phyloP scores from a whole-genome alignment of 2,329 filamentous ascomycete genomes.

The Colletotrichum sp. region DNA sequence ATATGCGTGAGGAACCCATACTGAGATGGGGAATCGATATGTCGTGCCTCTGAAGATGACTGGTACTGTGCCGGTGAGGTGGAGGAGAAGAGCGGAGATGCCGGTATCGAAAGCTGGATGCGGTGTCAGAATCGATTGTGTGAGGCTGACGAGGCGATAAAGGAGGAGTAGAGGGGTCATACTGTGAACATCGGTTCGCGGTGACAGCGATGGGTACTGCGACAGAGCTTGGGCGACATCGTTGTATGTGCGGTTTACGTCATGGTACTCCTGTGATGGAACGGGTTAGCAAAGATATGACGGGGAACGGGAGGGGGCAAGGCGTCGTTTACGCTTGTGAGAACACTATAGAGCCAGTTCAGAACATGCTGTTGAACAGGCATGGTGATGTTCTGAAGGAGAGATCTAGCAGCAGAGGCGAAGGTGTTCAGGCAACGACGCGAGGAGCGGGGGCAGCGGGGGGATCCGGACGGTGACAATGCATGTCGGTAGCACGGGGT shows the following conservation, averaged over 20 bases:
- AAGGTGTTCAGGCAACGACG: background rate
- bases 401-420: background rate
- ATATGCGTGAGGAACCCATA: conserved; percentile 95
- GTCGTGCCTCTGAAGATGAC: conserved; percentile 86
- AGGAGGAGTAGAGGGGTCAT: conserved; percentile 35
- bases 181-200: conserved; percentile 96
- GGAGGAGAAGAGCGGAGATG: conserved; percentile 82
- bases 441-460: background rate
- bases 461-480: background rate
- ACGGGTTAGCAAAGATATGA: background rate
- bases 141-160: background rate
- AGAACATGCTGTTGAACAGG: conserved; percentile 88
- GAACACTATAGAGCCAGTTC: conserved; percentile 93
- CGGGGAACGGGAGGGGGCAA: background rate
- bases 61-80: conserved; percentile 87
- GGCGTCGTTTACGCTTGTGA: conserved; percentile 68
- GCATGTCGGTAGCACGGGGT: background rate
- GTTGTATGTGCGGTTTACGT: conserved; percentile 91
- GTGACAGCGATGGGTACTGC: conserved; percentile 79
- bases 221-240: conserved; percentile 86
- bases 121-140: conserved; percentile 25
- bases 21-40: conserved; percentile 88
- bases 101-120: conserved; percentile 84
- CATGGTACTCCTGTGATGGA: conserved; percentile 79
- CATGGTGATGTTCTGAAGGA: conserved; percentile 43